Base-by-base conservation (phyloP, 805 yeast species). In the Kuraishia floccosa region DNA sequence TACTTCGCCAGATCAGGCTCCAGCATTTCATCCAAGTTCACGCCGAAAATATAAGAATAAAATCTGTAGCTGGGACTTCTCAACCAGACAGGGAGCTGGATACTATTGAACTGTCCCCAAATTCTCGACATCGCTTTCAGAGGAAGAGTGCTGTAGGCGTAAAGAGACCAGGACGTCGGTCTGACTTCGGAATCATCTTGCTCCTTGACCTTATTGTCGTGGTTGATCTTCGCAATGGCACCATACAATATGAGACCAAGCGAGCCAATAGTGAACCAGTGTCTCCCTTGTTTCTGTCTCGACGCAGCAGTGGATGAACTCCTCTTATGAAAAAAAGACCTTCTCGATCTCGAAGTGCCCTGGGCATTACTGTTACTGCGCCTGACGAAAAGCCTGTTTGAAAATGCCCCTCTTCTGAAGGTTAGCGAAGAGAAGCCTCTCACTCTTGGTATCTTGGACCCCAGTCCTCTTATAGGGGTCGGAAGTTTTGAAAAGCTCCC, bases 101-200 rank as follows among this genome's bases (percentile, higher is more conserved):
- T 65, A 34, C 76, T 76, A 50, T 91, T 91, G 35, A 91, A 68
- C 44, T 72, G 75, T 20, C 99, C 99, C 99, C 99, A 91, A 27
- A 89, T 56, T 38, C 99, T 70, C 1, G 96, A 86, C 21, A 86
- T 63, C 2, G 95, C 82, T 49, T 87, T 85, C 49, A 91, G 66
- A 1, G 99, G 99, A 28, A 91, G 62, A 2, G 96, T 77, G 3
- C 86, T 74, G 54, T 91, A 91, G 19, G 91, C 79, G 47, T 84
- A 87, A 34, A 89, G 70, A 25, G 80, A 76, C 96, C 96, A 87
- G 6, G 93, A 79, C 40, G 72, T 70, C 6, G 86, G 87, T 41
- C 67, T 67, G 34, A 69, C 63, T 8, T 54, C 58, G 24, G 52
- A 54, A 17, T 49, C 59, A 13, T 54, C 55, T 20, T 38, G 37